Base-by-base conservation (phyloP, 2,329 filamentous ascomycete species). In the Purpureocillium lavendulum region DNA sequence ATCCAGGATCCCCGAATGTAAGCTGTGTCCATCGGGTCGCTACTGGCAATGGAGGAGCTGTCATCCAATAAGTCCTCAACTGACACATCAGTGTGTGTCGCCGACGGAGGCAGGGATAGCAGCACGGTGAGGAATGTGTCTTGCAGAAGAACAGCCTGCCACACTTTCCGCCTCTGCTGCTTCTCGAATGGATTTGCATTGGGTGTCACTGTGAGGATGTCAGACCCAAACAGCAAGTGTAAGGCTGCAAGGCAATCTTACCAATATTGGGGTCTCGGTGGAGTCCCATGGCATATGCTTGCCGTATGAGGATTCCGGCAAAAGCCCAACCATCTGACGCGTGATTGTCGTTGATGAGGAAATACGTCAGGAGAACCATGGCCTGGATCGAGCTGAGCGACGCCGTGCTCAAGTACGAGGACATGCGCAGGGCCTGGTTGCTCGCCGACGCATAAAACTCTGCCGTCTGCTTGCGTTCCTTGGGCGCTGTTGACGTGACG, bases 261-360 rank as follows among this genome's bases (percentile, higher is more conserved):
- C 70, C 80, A 43, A 86, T 79, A 42, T 87, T 84, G 1, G 85
- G 85, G 52, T 89, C 84, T 13, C 85, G 77, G 55, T 90, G 84
- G 11, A 90, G 60, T 1, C 85, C 83, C 80, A 90, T 84, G 17
- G 85, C 85, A 51, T 88, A 89, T 0, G 84, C 78, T 59, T 90
- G 85, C 18, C 84, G 73, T 47, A 87, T 80, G 16, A 87, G 60
- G 18, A 90, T 81, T 6, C 85, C 85, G 0, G 82, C 82, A 66
- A 88, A 90, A 0, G 84, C 81, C 80, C 84, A 90, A 2, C 84
- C 85, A 55, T 90, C 85, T 0, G 82, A 85, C 4, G 84, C 84
- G 51, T 89, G 84, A 51, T 88, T 88, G 58, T 90, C 84, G 51
- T 90, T 90, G 65, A 89, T 88, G 29, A 90, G 67, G 50, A 90